A percentile compares a stretch with the other conserved stretches of the same genome.
Evolutionary conservation across 164 flowering plant species (phyloP).

Genomic region (Vitis rotundifolia): DNA sequence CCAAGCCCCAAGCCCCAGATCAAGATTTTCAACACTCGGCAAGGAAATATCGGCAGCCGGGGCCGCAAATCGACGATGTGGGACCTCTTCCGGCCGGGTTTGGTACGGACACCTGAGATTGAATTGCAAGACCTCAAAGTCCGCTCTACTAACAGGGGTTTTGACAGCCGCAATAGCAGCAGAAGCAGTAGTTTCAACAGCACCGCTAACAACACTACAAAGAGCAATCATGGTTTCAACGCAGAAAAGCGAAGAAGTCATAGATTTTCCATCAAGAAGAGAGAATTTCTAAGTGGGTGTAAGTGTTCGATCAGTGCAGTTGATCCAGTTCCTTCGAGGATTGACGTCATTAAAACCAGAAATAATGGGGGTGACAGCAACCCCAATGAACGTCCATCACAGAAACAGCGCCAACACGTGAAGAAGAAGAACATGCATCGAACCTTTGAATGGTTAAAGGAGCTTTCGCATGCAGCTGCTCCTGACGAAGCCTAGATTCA

Average conservation of each 20-base stretch:
- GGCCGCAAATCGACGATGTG: constrained; percentile 38
- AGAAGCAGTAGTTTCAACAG: constrained; percentile 20
- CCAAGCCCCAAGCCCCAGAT: constrained; percentile 71
- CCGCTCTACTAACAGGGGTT: constrained; percentile 20
- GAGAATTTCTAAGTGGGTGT: constrained; percentile 38
- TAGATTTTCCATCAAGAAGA: constrained; percentile 6
- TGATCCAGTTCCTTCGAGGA: constrained; percentile 37
- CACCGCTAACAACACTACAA: neutral
- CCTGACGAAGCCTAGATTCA: constrained; percentile 11
- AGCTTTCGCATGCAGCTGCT: constrained; percentile 51
- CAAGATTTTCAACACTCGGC: constrained; percentile 15
- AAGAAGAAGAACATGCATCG: constrained; percentile 49
- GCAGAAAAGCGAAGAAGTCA: constrained; percentile 6
- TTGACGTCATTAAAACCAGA: constrained; percentile 17
- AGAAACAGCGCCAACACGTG: constrained; percentile 18
- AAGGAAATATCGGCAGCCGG: constrained; percentile 1
- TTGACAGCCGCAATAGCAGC: constrained; percentile 38
- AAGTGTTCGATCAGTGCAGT: constrained; percentile 48
- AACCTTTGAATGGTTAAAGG: constrained; percentile 81
- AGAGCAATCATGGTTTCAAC: neutral
- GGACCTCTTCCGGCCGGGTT: constrained; percentile 60
- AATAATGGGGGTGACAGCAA: constrained; percentile 3
- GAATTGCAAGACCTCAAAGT: constrained; percentile 45
- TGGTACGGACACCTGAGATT: constrained; percentile 62
- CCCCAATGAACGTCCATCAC: constrained; percentile 5